phyloP scores from a whole-genome alignment of 345 rosid species.

The Noccaea caerulescens region DNA sequence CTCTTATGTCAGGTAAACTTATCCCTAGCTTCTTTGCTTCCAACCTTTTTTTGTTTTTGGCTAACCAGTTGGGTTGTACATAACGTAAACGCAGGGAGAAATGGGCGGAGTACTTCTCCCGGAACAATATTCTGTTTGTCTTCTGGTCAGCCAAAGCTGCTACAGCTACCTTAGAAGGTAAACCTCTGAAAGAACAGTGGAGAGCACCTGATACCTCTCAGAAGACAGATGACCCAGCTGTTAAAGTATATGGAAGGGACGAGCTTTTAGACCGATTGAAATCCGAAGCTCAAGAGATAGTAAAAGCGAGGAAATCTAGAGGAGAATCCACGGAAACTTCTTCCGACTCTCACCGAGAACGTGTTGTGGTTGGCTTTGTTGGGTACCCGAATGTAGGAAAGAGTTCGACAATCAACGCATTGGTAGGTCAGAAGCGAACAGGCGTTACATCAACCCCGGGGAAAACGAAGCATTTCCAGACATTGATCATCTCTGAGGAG shows the following conservation, averaged over 20 bases:
- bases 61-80: conserved; percentile 24
- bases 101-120: conserved; percentile 77
- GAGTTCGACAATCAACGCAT: conserved; percentile 92
- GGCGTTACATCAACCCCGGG: conserved; percentile 97
- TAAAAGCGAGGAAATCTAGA: conserved; percentile 55
- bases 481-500: conserved; percentile 75
- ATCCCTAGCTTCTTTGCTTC: neutral
- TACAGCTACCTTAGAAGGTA: conserved; percentile 74
- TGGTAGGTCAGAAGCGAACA: conserved; percentile 88
- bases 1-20: conserved; percentile 62
- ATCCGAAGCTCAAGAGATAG: conserved; percentile 76
- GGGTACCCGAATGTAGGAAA: conserved; percentile 98
- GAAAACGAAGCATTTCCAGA: conserved; percentile 95
- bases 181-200: conserved; percentile 52
- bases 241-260: conserved; percentile 75
- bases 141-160: conserved; percentile 99
- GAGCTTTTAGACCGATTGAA: conserved; percentile 79
- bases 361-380: conserved; percentile 81
- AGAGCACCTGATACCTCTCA: conserved; percentile 39
- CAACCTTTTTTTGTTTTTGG: conserved; percentile 2
- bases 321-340: conserved; percentile 42
- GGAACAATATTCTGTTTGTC: conserved; percentile 59
- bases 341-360: conserved; percentile 33
- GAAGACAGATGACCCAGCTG: conserved; percentile 53
- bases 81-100: conserved; percentile 57